These are phyloP conservation scores for Neoscytalidium dimidiatum DNA, from an alignment of 2,329 filamentous ascomycete genomes.

Conservation along the genomic window DNA sequence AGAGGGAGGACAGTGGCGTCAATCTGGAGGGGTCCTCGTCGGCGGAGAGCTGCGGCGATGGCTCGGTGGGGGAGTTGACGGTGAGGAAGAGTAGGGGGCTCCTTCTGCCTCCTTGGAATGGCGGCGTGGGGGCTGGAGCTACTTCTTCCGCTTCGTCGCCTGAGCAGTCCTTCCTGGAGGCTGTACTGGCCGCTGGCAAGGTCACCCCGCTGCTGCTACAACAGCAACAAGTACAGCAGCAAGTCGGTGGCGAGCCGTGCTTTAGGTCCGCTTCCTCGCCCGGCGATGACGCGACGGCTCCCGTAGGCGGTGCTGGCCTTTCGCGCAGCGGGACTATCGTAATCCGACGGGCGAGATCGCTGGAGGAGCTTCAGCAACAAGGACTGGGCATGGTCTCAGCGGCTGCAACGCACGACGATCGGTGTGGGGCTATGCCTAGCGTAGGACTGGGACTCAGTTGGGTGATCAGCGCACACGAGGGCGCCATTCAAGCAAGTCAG, in stretches of 20 bases:
- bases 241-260: background rate
- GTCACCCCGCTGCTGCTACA: conserved; percentile 4
- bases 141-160: background rate
- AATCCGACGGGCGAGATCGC: background rate
- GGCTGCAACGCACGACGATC: background rate
- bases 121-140: background rate
- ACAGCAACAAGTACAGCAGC: background rate
- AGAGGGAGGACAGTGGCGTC: conserved; percentile 5
- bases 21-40: background rate
- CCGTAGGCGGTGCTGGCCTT: background rate
- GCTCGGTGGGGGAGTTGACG: background rate
- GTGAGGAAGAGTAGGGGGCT: background rate
- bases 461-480: background rate
- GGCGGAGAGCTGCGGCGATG: background rate
- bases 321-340: background rate
- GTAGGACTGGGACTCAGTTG: background rate
- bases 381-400: background rate
- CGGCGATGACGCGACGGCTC: background rate
- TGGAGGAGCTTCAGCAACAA: background rate
- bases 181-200: conserved; percentile 6
- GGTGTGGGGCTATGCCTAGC: too few species aligned
- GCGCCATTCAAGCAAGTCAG: background rate
- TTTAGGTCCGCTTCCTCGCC: background rate
- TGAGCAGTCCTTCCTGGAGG: conserved; percentile 11
- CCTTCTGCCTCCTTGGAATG: background rate